A percentile compares a stretch with the other conserved stretches of the same genome.
These are phyloP conservation scores for Hibiscus trionum DNA, from an alignment of 345 rosid genomes.

Conservation along the genomic window DNA sequence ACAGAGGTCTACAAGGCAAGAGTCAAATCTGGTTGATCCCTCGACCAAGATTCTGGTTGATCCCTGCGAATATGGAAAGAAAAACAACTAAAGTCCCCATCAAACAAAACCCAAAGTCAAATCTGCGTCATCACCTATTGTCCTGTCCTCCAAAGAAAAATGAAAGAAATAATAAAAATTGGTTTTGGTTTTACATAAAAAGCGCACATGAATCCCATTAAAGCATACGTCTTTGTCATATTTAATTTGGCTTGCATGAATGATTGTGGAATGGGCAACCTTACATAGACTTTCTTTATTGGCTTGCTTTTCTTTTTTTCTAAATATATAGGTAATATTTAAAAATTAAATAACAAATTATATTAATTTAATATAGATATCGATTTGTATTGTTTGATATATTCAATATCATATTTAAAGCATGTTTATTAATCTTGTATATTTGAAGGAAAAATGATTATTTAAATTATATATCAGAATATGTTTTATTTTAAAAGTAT, in stretches of 20 bases:
- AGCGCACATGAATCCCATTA: constrained; percentile 9
- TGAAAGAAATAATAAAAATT: background rate
- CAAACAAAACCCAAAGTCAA: constrained; percentile 17
- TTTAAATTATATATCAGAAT: too few relatives aligned
- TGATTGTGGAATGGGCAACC: background rate
- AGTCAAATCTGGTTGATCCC: background rate
- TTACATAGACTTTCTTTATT: background rate
- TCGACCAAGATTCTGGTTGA: background rate
- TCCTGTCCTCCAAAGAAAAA: background rate
- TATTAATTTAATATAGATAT: too few relatives aligned
- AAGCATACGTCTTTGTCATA: constrained; percentile 11
- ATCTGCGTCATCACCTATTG: constrained; percentile 3
- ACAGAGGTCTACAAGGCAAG: background rate
- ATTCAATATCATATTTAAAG: too few relatives aligned
- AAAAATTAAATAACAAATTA: too few relatives aligned
- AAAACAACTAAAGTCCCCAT: constrained; percentile 14
- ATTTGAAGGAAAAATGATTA: too few relatives aligned
- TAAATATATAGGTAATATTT: background rate
- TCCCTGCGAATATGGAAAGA: background rate
- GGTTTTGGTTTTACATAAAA: background rate
- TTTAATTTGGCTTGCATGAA: constrained; percentile 13
- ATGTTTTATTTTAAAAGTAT: too few relatives aligned
- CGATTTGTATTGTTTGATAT: too few relatives aligned
- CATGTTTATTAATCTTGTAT: too few relatives aligned
- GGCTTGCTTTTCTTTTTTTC: background rate